Evolutionary conservation across 768 basidiomycete genomes (phyloP), one percentile per base, ranked within the genome.

Genomic region (Lanmaoa rubissima): DNA sequence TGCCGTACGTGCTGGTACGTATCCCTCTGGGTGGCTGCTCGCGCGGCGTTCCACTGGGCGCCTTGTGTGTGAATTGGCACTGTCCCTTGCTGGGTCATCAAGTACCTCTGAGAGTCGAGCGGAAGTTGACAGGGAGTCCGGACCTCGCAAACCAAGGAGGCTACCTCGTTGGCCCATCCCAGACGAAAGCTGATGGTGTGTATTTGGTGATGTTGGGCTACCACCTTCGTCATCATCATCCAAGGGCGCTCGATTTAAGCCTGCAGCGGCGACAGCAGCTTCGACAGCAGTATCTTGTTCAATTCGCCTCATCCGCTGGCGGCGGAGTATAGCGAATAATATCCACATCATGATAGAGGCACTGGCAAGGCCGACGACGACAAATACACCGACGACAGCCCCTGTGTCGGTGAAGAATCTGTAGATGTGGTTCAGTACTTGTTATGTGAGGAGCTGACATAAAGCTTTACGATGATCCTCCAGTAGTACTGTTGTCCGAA

Each of bases 331-430:
- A 49, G 83, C 86, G 67, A 91, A 90, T 61, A 89, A 72, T 54
- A 87, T 76, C 80, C 83, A 90, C 47, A 91, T 76, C 40, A 84
- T 65, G 53, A 84, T 91, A 47, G 79, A 84, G 21, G 82, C 85
- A 31, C 75, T 85, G 4, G 91, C 87, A 19, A 98, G 78, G 31
- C 94, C 95, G 17, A 95, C 90, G 16, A 94, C 85, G 39, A 92
- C 83, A 65, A 97, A 98, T 9, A 94, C 90, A 44, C 91, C 96
- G 1, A 88, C 88, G 4, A 98, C 94, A 12, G 94, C 95, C 19
- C 93, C 93, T 24, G 87, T 90, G 68, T 96, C 91, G 48, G 71
- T 71, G 73, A 96, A 95, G 76, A 97, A 98, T 54, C 90, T 92
- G 55, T 17, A 43, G 6, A 34, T 32, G n/a, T 60, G 41, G 17